Percentiles rank a stretch among this genome's conserved stretches.
Evolutionary conservation across 495 filamentous ascomycete genomes (phyloP).

Genomic region (Podospora anserina): DNA sequence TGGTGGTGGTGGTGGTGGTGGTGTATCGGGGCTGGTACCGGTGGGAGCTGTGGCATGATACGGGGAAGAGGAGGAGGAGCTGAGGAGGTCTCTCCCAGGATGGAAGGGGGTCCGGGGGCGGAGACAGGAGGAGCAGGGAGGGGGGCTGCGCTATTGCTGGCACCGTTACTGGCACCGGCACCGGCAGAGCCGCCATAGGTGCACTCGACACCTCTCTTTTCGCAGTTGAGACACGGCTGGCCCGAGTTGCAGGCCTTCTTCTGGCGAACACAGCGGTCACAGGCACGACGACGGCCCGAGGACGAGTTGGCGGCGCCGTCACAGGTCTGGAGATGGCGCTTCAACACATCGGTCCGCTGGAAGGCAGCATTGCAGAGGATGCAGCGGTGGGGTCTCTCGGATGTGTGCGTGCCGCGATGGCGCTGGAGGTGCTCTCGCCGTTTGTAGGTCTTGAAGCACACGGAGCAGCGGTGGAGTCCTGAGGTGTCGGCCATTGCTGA

Average conservation of each 20-base stretch:
- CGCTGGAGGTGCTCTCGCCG: conserved; percentile 33
- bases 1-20: neutral
- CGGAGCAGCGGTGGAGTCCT: conserved; percentile 30
- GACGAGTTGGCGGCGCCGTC: conserved; percentile 22
- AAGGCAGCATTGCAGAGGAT: conserved; percentile 30
- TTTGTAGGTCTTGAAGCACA: conserved; percentile 37
- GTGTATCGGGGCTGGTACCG: conserved; percentile 5
- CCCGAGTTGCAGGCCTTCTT: conserved; percentile 35
- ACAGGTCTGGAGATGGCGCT: conserved; percentile 34
- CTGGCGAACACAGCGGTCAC: conserved; percentile 34
- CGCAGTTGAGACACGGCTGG: conserved; percentile 33
- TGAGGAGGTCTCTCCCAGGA: neutral
- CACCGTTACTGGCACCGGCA: neutral
- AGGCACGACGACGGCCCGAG: conserved; percentile 28
- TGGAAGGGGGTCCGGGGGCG: neutral
- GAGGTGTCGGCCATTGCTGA: conserved; percentile 24
- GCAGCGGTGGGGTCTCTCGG: conserved; percentile 32
- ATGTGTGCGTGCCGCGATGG: conserved; percentile 30
- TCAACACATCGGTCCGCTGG: conserved; percentile 34
- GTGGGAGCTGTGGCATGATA: conserved; percentile 1
- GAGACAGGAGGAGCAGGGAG: neutral
- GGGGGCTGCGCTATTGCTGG: neutral
- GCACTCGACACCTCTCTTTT: conserved; percentile 25
- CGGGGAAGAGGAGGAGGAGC: too few species aligned
- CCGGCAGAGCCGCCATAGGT: conserved; percentile 20